Conservation (phyloP, 1,284 basidiomycete species). For the Phellinidium pouzarii region DNA sequence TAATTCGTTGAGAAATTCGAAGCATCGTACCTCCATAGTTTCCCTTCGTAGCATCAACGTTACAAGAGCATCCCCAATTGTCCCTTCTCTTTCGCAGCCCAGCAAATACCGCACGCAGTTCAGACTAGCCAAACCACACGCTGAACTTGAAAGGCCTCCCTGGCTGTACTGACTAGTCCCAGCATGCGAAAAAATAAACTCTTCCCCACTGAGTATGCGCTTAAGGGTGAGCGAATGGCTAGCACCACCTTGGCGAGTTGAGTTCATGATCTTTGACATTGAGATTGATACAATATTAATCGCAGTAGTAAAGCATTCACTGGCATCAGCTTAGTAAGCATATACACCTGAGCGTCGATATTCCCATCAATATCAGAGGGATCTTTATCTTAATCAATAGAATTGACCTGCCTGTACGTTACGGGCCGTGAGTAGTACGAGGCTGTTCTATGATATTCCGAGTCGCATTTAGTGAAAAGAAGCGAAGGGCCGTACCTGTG, state of each 20-base stretch:
- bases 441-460: no score
- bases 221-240: not conserved
- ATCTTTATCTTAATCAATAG: no score
- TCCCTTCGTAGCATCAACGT: slow-evolving; percentile 31
- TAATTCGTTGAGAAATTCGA: slow-evolving; percentile 6
- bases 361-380: no score
- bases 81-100: slow-evolving; percentile 28
- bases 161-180: slow-evolving; percentile 37
- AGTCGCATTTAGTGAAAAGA: no score
- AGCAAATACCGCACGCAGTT: slow-evolving; percentile 52
- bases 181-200: slow-evolving; percentile 7
- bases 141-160: slow-evolving; percentile 33
- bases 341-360: no score
- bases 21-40: slow-evolving; percentile 34
- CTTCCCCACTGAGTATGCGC: not conserved
- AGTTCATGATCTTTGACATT: not conserved
- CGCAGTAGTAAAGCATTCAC: no score
- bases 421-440: no score
- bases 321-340: no score
- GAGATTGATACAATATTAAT: no score
- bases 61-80: slow-evolving; percentile 31
- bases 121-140: slow-evolving; percentile 56
- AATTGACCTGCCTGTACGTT: no score
- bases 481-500: no score
- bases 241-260: not conserved